Base-by-base conservation (phyloP, 148 eudicot genomes). In the Rhododendron mucronatum region DNA sequence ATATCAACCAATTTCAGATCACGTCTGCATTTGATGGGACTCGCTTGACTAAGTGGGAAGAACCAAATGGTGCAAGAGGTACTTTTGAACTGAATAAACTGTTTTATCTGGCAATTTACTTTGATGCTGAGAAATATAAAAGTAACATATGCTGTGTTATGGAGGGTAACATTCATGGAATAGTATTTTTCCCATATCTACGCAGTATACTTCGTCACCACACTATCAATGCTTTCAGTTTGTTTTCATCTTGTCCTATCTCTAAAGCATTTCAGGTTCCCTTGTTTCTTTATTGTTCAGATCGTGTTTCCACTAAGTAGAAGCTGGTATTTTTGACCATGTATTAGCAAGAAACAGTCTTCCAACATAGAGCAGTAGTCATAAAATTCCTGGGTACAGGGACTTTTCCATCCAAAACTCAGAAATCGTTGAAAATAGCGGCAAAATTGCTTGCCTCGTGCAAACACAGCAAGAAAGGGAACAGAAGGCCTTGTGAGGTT, bases 21-120 rank as follows among this genome's bases (percentile, higher is more conserved):
- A 94, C 98, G 11, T 93, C 95, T 86, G 99, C 99, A 78, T 96
- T 96, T 92, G 99, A 96, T 88, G 99, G 99, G 55, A 89, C 91
- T 85, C 92, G 93, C 77, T 57, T 89, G 89, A 92, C 98, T 12
- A 96, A 96, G 90, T 96, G 98, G 98, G 98, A 96, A 91, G 99
- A 96, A 91, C 99, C 99, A 88, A 94, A 94, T 93, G 99, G 99
- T 83, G 99, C 96, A 74, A 92, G 86, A 95, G 99, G 99, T 96
- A 82, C 53, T 71, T 55, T 33, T 30, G 39, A 4, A 33, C 76
- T 13, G 76, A 71, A 71, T 33, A 4, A 30, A 30, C 20, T 33
- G 76, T 71, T 71, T 71, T 15, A 14, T 71, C 21, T 33, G 21
- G 76, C 18, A 30, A 71, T 30, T 30, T 23, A 4, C 30, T 30